Evolutionary conservation across 192 early-diverging fungal genomes (phyloP), one percentile per base, ranked within the genome.

Genomic region (Chytriomyces confervae): DNA sequence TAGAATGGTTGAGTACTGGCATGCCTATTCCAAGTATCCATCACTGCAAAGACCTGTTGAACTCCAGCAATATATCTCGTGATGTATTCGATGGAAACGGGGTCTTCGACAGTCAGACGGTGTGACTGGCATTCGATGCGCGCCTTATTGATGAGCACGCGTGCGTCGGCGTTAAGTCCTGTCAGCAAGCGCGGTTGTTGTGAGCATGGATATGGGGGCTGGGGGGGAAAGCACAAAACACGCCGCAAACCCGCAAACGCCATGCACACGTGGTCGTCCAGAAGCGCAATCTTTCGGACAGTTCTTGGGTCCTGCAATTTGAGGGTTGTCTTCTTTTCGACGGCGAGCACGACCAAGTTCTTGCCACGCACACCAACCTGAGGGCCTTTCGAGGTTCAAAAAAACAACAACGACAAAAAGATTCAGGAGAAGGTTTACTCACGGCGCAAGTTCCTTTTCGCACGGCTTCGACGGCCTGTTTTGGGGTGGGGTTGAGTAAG

Each of bases 251-350:
- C 94, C 48, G 97, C 96, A 85, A 96, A 96, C 8, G 97, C 95
- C 86, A 99, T 86, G 81, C 94, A 97, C 27, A 99, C 91, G 80
- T 99, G 95, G 79, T 98, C 93, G 84, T 99, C 97, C 77, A 99
- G 87, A 89, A 95, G 92, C 77, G 92, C 91, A 87, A 98, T 95
- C 88, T 99, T 99, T 74, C 94, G 91, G 64, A 99, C 93, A 68
- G 96, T 98, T 70, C 97, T 90, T 64, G 96, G 92, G 83, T 99
- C 97, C 86, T 99, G 97, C 61, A 99, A 91, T 84, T 99, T 98
- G 66, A 94, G 84, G 29, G 91, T 95, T 1, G 96, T 91, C 84
- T 97, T 97, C 88, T 95, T 95, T 80, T 98, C 97, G n/a, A 97
- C 95, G 53, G 94, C 97, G 43, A 99, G 83, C 66, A 99, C 94